Evolutionary conservation across 768 basidiomycete species (phyloP).

Genomic region (Scleroderma bovista): DNA sequence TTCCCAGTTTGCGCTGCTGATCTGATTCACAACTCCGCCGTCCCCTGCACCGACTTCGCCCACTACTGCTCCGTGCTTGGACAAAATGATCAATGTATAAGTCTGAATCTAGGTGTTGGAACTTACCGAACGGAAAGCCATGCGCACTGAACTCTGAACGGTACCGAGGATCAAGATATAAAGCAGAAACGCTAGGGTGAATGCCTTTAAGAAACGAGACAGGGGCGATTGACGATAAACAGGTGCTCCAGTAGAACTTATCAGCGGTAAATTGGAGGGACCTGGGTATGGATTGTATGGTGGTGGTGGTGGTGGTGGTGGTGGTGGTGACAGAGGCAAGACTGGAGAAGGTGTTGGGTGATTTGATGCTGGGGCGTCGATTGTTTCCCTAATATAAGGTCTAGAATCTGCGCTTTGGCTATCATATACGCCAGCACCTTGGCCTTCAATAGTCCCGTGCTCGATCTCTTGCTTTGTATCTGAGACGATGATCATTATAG

Average conservation of each 20-base stretch:
- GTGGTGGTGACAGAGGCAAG: neutral
- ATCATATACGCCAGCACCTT: neutral
- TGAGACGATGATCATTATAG: neutral
- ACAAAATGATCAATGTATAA: neutral
- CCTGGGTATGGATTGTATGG: neutral
- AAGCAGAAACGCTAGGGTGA: constrained; percentile 6
- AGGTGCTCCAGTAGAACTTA: neutral
- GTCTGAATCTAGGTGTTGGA: neutral
- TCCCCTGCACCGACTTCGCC: constrained; percentile 11
- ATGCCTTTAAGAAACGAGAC: constrained; percentile 12
- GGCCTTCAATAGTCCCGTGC: neutral
- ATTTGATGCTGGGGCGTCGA: neutral
- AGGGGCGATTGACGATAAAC: constrained; percentile 1
- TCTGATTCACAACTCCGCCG: constrained; percentile 11
- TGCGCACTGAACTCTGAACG: neutral
- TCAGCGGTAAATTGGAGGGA: neutral
- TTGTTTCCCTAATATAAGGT: neutral
- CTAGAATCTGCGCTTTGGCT: neutral
- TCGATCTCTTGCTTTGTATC: neutral
- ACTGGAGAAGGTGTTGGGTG: neutral
- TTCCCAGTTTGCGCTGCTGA: constrained; percentile 12
- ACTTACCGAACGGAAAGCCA: constrained; percentile 4
- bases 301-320: neutral
- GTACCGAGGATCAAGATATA: constrained; percentile 6
- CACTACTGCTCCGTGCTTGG: neutral